Evolutionary conservation across 2,329 filamentous ascomycete species (phyloP), one percentile per base, ranked within the genome.

Genomic region (Coniochaeta sp.): DNA sequence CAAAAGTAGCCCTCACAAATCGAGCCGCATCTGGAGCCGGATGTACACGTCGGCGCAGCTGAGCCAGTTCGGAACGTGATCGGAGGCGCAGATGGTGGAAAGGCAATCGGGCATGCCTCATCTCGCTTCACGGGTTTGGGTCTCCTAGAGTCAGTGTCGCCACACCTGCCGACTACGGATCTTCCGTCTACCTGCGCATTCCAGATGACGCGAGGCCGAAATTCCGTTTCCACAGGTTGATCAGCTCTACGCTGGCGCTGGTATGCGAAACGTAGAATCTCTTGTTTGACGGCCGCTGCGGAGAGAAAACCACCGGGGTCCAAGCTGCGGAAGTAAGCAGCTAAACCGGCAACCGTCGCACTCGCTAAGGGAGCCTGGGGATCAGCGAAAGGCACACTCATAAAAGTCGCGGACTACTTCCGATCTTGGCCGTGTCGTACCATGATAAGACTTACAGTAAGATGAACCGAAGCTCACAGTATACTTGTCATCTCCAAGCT

Each of bases 1-100:
- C 61, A 62, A 50, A 58, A 61, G 54, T 43, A 62, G 38, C 61
- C 61, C 36, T 59, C 44, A 56, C 59, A 62, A n/a, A 22, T 16
- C 17, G 33, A 24, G 26, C 61, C 59, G 16, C 61, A 62, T 8
- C 22, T 40, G 4, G 16, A 17, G n/a, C 58, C 57, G 3, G 60
- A 31, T 1, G 43, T 24, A 43, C 61, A 62, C 9, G 57, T 60
- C n/a, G 61, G 61, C 5, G 34, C 19, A 28, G 61, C 50, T 8
- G 24, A n/a, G 22, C 61, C 61, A 34, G 59, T 52, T 16, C 57
- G 38, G 31, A 57, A 16, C 3, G 54, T 57, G 2, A 57, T 22
- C n/a, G 54, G 17, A 6, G 54, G 38, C 52, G 47, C 55, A 0
- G 12, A 36, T 8, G 16, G 57, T 9, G 24, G 57, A 8, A 9